Evolutionary conservation across 441 rosid species (phyloP), one percentile per base, ranked within the genome.

Genomic region (Viola pubescens): DNA sequence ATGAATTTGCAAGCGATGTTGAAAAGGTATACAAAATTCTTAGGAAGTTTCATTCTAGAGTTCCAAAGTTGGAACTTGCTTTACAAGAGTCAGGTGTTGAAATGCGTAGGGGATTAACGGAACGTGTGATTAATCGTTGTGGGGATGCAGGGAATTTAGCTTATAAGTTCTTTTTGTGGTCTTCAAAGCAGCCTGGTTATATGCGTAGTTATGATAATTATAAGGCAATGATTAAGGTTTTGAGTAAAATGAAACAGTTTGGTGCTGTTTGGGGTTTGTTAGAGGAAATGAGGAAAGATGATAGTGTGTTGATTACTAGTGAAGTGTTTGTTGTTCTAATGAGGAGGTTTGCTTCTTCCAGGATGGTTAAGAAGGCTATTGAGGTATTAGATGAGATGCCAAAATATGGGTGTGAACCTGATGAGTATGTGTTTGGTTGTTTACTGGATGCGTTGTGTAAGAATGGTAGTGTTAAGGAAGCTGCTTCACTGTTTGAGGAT

Each of bases 351-450:
- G 97, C 97, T 46, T 83, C 96, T 9, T 77, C 91, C 16, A 86
- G 87, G 52, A 86, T 84, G 87, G 92, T 81, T 58, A 70, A 80
- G 74, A 86, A 84, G 60, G 96, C 96, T 8, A 79, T 91, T 4
- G 86, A 86, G 65, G 96, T 88, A 72, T 77, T 88, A 46, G 96
- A 91, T 70, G 90, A 88, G 80, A 88, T 88, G 96, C 92, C 89
- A 0, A 91, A 77, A 63, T 88, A 84, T 46, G 98, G 96, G 0
- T 73, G 90, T 42, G 83, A 84, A 58, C 95, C 89, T 1, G 92
- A 88, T 52, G 95, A 82, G 68, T 79, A 71, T 54, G 73, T 75
- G 4, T 85, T 91, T 42, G 96, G 94, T 16, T 77, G 96, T 62
- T 77, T 88, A 63, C 52, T 91, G 62, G 98, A 88, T 58, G 90